Conservation (phyloP, 441 rosid genomes). For the Pelargonium myrrhifolium region DNA sequence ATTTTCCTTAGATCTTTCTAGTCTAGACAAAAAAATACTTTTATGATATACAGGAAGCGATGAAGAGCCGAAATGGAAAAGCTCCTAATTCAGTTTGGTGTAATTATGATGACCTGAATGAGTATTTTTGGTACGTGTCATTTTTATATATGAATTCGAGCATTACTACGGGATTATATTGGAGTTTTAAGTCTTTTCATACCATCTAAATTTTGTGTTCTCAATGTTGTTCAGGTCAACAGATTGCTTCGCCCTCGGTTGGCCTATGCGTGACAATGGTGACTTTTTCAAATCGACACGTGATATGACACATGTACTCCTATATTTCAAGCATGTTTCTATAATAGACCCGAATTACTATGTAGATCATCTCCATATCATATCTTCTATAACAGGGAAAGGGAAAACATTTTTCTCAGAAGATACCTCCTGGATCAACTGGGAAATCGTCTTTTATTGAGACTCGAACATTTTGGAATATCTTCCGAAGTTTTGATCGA, state of each 20-base stretch:
- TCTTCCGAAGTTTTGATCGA: slow-evolving; percentile 90
- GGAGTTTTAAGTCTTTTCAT: slow-evolving; percentile 2
- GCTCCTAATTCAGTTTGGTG: slow-evolving; percentile 93
- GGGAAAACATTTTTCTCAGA: slow-evolving; percentile 49
- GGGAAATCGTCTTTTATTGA: slow-evolving; percentile 74
- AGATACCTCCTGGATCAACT: slow-evolving; percentile 22
- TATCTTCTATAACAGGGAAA: slow-evolving; percentile 45
- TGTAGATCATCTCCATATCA: slow-evolving; percentile 15
- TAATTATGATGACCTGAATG: slow-evolving; percentile 97
- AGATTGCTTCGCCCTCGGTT: slow-evolving; percentile 97
- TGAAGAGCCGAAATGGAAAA: slow-evolving; percentile 62
- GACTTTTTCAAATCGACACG: slow-evolving; percentile 80
- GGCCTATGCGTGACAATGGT: slow-evolving; percentile 99
- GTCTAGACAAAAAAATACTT: slow-evolving; percentile 20
- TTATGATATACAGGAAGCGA: slow-evolving; percentile 65
- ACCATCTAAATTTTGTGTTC: slow-evolving; percentile 12
- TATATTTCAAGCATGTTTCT: slow-evolving; percentile 17
- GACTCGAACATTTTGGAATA: slow-evolving; percentile 92
- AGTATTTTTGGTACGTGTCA: slow-evolving; percentile 82
- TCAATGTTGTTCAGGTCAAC: slow-evolving; percentile 52
- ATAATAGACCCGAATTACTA: slow-evolving; percentile 11
- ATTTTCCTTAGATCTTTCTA: slow-evolving; percentile 17
- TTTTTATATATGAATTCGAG: slow-evolving; percentile 18
- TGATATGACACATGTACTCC: slow-evolving; percentile 38
- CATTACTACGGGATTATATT: slow-evolving; percentile 2